A percentile compares a stretch with the other conserved stretches of the same genome.
Conservation (phyloP, 2,329 filamentous ascomycete genomes). For the Fusarium luffae region DNA sequence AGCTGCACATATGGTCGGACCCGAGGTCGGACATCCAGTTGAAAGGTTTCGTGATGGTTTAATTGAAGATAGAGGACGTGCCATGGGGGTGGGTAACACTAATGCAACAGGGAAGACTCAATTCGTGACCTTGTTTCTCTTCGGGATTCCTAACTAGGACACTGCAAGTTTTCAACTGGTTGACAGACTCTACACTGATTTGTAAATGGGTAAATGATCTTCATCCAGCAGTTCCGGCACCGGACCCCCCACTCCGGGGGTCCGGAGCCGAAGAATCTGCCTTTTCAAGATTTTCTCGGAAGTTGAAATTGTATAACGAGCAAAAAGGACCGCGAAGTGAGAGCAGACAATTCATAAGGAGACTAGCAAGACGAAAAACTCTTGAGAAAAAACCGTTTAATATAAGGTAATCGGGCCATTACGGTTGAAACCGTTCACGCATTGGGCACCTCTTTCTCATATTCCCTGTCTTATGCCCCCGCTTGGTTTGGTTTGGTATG, state of each 20-base stretch:
- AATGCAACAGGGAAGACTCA: slow-evolving; percentile 13
- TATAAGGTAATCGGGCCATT: slow-evolving; percentile 32
- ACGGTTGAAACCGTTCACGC: slow-evolving; percentile 16
- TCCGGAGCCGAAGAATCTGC: slow-evolving; percentile 33
- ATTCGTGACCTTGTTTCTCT: slow-evolving; percentile 17
- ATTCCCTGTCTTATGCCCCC: slow-evolving; percentile 31
- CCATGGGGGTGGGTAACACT: slow-evolving; percentile 24
- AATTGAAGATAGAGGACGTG: slow-evolving; percentile 9
- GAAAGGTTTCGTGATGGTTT: slow-evolving; percentile 15
- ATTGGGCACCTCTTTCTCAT: slow-evolving; percentile 20
- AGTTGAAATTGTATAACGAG: slow-evolving; percentile 10
- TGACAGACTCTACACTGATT: slow-evolving; percentile 19
- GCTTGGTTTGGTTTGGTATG: slow-evolving; percentile 17
- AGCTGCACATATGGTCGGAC: slow-evolving; percentile 1
- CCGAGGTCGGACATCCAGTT: slow-evolving; percentile 31
- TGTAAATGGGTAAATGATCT: slow-evolving; percentile 29
- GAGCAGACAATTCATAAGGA: neutral
- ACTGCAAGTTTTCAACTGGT: slow-evolving; percentile 4
- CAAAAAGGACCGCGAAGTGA: slow-evolving; percentile 11
- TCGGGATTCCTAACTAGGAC: slow-evolving; percentile 35
- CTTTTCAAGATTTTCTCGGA: slow-evolving; percentile 12
- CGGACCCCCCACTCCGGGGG: slow-evolving; percentile 27
- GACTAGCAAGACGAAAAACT: neutral
- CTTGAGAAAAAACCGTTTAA: neutral
- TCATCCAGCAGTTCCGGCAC: slow-evolving; percentile 21